Percentiles rank a stretch among this genome's conserved stretches.
Evolutionary conservation across 139 green algal species (phyloP).

Genomic region (Chlamydomonas sp.): DNA sequence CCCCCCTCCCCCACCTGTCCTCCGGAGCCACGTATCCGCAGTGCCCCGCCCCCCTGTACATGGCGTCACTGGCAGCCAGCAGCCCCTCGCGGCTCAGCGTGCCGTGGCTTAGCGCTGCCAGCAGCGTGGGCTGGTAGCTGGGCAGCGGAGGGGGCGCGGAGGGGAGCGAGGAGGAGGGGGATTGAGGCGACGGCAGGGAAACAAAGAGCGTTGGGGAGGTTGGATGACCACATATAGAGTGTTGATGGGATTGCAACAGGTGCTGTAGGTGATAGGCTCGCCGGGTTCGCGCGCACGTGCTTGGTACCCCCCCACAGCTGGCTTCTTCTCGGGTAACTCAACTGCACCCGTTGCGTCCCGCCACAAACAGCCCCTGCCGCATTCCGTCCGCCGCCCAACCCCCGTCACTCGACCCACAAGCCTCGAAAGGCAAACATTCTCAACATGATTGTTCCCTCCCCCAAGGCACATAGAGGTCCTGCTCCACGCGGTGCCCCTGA

Average conservation of each 20-base stretch:
- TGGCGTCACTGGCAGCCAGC: not conserved
- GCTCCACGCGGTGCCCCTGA: too few relatives aligned
- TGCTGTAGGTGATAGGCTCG: not conserved
- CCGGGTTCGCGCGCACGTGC: not conserved
- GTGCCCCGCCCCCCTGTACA: not conserved
- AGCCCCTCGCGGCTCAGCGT: slow-evolving; percentile 44
- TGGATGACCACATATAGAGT: not conserved
- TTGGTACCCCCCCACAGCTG: not conserved
- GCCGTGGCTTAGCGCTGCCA: slow-evolving; percentile 44
- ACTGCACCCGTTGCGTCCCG: not conserved
- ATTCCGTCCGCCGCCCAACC: too few relatives aligned
- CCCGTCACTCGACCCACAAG: not conserved
- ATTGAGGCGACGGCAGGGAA: not conserved
- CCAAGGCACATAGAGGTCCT: too few relatives aligned
- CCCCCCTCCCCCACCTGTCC: slow-evolving; percentile 52
- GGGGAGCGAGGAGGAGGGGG: not conserved
- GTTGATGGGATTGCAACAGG: not conserved
- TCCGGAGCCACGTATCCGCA: slow-evolving; percentile 50
- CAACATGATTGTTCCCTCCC: too few relatives aligned
- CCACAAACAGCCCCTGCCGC: not conserved
- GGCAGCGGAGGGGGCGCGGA: not conserved
- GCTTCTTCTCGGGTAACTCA: not conserved
- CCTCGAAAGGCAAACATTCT: not conserved
- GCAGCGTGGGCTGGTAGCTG: slow-evolving; percentile 31
- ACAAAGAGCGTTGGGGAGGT: not conserved